Percentiles rank a stretch among this genome's conserved stretches.
These are phyloP conservation scores for sunflower (Helianthus annuus) DNA, from an alignment of 129 eudicot genomes.

Conservation along the genomic window HanXRQr2.0-SUNRISE NC_035437.2:118880330-118880829, in stretches of 20 bases:
- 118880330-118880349: slow-evolving; percentile 78
- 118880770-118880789: slow-evolving; percentile 91
- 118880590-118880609: too few relatives aligned
- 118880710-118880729: slow-evolving; percentile 87
- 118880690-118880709: slow-evolving; percentile 99
- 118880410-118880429: slow-evolving; percentile 74
- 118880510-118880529: slow-evolving; percentile 97
- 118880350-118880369: slow-evolving; percentile 2
- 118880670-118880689: slow-evolving; percentile 67
- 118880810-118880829: slow-evolving; percentile 4
- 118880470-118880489: slow-evolving; percentile 83
- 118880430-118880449: slow-evolving; percentile 93
- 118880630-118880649: not conserved
- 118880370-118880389: slow-evolving; percentile 5
- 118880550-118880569: slow-evolving; percentile 1
- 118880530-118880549: slow-evolving; percentile 94
- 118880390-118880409: not conserved
- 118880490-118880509: slow-evolving; percentile 98
- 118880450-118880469: slow-evolving; percentile 88
- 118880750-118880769: slow-evolving; percentile 76
- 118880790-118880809: slow-evolving; percentile 91
- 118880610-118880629: not conserved
- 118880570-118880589: not conserved
- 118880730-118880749: slow-evolving; percentile 82
- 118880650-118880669: slow-evolving; percentile 11